phyloP scores from a whole-genome alignment of 805 yeast species.

The Lipomyces lipofer region DNA sequence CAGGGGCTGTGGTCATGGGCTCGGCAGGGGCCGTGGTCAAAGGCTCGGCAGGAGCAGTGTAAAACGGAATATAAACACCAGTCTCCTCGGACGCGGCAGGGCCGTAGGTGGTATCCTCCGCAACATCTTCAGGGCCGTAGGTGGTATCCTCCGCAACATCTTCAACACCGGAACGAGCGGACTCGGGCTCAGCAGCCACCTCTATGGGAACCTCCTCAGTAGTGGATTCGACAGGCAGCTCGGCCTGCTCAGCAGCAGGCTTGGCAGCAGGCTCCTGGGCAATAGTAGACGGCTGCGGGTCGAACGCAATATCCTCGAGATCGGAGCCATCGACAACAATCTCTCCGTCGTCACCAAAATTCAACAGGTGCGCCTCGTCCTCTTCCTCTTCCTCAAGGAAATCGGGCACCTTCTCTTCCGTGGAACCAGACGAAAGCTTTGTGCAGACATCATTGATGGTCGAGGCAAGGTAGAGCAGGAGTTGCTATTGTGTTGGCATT shows the following conservation, averaged over 20 bases:
- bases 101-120: conserved; percentile 15
- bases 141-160: background rate
- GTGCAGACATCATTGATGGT: conserved; percentile 25
- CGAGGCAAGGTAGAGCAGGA: conserved; percentile 19
- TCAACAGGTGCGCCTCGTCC: background rate
- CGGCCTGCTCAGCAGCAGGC: background rate
- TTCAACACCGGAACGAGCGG: background rate
- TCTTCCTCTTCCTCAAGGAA: conserved; percentile 7
- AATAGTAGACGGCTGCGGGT: background rate
- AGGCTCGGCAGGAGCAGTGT: conserved; percentile 11
- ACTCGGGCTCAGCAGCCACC: background rate
- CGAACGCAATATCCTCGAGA: background rate
- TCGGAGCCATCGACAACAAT: conserved; percentile 1
- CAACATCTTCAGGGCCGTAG: conserved; percentile 11
- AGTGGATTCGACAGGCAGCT: background rate
- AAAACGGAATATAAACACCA: conserved; percentile 4
- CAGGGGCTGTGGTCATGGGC: conserved; percentile 14
- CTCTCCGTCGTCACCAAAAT: background rate
- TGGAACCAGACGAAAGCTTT: conserved; percentile 10
- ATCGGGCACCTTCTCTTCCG: conserved; percentile 6
- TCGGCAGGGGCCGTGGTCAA: conserved; percentile 9
- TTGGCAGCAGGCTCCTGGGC: conserved; percentile 1
- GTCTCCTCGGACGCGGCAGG: conserved; percentile 23
- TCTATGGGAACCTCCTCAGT: background rate
- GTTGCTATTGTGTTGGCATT: conserved; percentile 5